These are phyloP conservation scores for Wickerhamiella hasegawae DNA, from an alignment of 805 yeast species.

Conservation along the genomic window DNA sequence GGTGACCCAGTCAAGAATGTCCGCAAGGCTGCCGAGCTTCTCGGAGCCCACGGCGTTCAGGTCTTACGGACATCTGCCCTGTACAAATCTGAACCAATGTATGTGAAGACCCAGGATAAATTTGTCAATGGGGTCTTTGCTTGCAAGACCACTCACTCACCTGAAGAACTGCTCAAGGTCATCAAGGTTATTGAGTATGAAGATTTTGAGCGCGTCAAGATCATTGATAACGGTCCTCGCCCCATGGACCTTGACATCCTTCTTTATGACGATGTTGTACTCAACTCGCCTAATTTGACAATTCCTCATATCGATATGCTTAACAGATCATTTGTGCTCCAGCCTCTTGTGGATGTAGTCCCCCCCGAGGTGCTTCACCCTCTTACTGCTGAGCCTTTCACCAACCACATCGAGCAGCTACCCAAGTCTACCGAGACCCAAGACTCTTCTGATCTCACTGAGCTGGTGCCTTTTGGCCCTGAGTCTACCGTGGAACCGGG, in stretches of 20 bases:
- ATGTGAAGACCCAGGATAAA: slow-evolving; percentile 58
- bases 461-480: slow-evolving; percentile 9
- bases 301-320: slow-evolving; percentile 83
- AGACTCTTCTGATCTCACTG: slow-evolving; percentile 13
- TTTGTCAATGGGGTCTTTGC: slow-evolving; percentile 75
- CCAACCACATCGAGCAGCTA: slow-evolving; percentile 45
- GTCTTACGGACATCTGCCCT: slow-evolving; percentile 56
- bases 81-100: slow-evolving; percentile 89
- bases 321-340: slow-evolving; percentile 78
- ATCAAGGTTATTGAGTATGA: slow-evolving; percentile 69
- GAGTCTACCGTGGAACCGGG: slow-evolving; percentile 6
- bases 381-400: slow-evolving; percentile 68
- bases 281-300: slow-evolving; percentile 42
- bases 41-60: slow-evolving; percentile 28
- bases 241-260: slow-evolving; percentile 79
- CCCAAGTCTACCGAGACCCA: slow-evolving; percentile 21
- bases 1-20: slow-evolving; percentile 61
- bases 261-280: slow-evolving; percentile 41
- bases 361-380: slow-evolving; percentile 61
- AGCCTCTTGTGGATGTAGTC: slow-evolving; percentile 72
- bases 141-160: slow-evolving; percentile 43
- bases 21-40: slow-evolving; percentile 32
- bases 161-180: slow-evolving; percentile 42
- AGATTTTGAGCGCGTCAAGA: slow-evolving; percentile 52
- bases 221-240: slow-evolving; percentile 83